These are phyloP conservation scores for Fusarium sp. DNA, from an alignment of 2,329 filamentous ascomycete genomes.

Conservation along the genomic window DNA sequence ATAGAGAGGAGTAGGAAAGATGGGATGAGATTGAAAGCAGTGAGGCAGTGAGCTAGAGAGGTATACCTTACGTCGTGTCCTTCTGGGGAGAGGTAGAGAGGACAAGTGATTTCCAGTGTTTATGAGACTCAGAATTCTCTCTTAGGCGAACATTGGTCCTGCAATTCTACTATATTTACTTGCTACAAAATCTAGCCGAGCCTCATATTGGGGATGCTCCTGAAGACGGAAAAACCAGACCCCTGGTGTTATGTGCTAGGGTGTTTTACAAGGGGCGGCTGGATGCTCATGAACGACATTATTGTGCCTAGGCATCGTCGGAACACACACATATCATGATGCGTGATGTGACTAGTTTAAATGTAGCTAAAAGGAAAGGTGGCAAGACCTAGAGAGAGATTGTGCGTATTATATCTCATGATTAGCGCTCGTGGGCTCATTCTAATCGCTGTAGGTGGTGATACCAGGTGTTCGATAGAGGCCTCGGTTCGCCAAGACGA, in stretches of 20 bases:
- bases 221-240: slow-evolving; percentile 17
- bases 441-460: neutral
- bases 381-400: neutral
- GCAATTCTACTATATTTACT: slow-evolving; percentile 44
- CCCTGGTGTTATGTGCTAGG: slow-evolving; percentile 17
- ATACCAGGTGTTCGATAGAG: slow-evolving; percentile 29
- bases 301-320: neutral
- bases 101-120: slow-evolving; percentile 41
- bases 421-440: slow-evolving; percentile 5
- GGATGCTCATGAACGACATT: slow-evolving; percentile 15
- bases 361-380: neutral
- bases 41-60: slow-evolving; percentile 16
- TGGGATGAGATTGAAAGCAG: neutral
- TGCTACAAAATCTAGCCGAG: slow-evolving; percentile 2
- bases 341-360: neutral
- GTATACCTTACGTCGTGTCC: slow-evolving; percentile 34
- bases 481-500: slow-evolving; percentile 23
- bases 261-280: slow-evolving; percentile 16
- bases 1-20: slow-evolving; percentile 61
- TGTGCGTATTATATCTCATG: neutral
- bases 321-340: slow-evolving; percentile 17
- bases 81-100: slow-evolving; percentile 22
- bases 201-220: neutral
- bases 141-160: slow-evolving; percentile 48
- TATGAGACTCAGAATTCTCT: slow-evolving; percentile 49